Evolutionary conservation across 2,329 filamentous ascomycete genomes (phyloP).

Genomic region (Drechslerella coelobrocha): DNA sequence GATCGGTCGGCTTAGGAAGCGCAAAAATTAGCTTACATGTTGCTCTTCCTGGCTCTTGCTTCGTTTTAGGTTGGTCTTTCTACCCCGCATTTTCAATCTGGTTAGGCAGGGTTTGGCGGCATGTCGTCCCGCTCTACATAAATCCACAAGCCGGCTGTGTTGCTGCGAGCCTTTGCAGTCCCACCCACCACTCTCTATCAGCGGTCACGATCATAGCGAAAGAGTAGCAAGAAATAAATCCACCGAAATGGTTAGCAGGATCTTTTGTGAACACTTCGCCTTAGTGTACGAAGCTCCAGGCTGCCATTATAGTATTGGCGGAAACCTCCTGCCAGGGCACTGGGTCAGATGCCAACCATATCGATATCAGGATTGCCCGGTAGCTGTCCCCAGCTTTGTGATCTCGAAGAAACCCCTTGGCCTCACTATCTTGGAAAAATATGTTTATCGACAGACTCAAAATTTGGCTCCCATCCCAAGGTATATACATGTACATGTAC

Average conservation of each 20-base stretch:
- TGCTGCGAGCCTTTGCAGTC: slow-evolving; percentile 20
- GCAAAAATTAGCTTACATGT: too few species aligned
- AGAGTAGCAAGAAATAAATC: slow-evolving; percentile 22
- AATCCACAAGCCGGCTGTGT: slow-evolving; percentile 44
- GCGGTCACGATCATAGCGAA: slow-evolving; percentile 19
- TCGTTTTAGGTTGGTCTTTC: slow-evolving; percentile 27
- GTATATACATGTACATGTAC: slow-evolving; percentile 9
- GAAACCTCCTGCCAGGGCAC: too few species aligned
- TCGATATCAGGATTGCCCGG: background rate
- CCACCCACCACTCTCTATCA: slow-evolving; percentile 16
- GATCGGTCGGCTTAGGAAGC: too few species aligned
- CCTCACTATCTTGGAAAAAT: slow-evolving; percentile 22
- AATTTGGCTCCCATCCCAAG: slow-evolving; percentile 7
- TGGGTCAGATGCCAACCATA: too few species aligned
- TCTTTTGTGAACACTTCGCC: too few species aligned
- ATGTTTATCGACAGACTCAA: slow-evolving; percentile 24
- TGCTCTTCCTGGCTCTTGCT: too few species aligned
- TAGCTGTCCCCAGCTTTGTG: slow-evolving; percentile 14
- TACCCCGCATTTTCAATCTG: slow-evolving; percentile 50
- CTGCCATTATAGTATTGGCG: slow-evolving; percentile 10
- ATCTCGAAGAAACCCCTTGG: slow-evolving; percentile 11
- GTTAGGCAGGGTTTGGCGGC: slow-evolving; percentile 47
- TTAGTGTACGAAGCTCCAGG: slow-evolving; percentile 7
- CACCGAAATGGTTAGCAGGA: slow-evolving; percentile 14
- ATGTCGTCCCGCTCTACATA: slow-evolving; percentile 46